Conservation (phyloP, 495 filamentous ascomycete species). For the Neurospora sp. region DNA sequence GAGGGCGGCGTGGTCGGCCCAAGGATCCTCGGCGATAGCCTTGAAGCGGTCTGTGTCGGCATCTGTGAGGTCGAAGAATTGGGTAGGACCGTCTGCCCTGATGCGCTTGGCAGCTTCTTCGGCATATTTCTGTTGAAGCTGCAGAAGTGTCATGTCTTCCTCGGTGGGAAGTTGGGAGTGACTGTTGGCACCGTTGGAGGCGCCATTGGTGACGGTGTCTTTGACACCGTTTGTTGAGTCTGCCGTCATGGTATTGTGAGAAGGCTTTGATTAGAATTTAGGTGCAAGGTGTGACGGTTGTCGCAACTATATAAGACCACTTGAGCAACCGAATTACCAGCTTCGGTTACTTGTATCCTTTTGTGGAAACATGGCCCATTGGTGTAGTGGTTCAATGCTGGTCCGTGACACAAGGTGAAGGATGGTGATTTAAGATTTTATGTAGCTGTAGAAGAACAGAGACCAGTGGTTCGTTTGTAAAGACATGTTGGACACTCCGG, state of each 20-base stretch:
- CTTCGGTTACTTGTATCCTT: too few species aligned
- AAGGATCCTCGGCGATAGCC: constrained; percentile 32
- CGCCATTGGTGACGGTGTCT: background rate
- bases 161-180: constrained; percentile 1
- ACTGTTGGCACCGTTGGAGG: background rate
- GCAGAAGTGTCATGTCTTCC: constrained; percentile 16
- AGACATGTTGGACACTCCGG: background rate
- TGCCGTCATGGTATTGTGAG: background rate
- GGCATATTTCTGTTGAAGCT: constrained; percentile 29
- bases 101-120: constrained; percentile 39
- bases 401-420: too few species aligned
- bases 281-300: background rate
- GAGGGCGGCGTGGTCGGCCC: constrained; percentile 32
- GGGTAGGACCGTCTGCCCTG: constrained; percentile 28
- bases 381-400: too few species aligned
- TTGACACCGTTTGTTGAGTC: background rate
- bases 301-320: too few species aligned
- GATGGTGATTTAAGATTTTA: background rate
- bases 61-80: constrained; percentile 29
- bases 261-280: background rate
- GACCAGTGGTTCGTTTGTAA: background rate
- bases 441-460: background rate
- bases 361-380: too few species aligned
- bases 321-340: too few species aligned
- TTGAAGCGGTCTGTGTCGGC: constrained; percentile 23